Percentiles rank a stretch among this genome's conserved stretches.
These are phyloP conservation scores for Aureobasidium sp. DNA, from an alignment of 2,329 filamentous ascomycete species.

Conservation along the genomic window DNA sequence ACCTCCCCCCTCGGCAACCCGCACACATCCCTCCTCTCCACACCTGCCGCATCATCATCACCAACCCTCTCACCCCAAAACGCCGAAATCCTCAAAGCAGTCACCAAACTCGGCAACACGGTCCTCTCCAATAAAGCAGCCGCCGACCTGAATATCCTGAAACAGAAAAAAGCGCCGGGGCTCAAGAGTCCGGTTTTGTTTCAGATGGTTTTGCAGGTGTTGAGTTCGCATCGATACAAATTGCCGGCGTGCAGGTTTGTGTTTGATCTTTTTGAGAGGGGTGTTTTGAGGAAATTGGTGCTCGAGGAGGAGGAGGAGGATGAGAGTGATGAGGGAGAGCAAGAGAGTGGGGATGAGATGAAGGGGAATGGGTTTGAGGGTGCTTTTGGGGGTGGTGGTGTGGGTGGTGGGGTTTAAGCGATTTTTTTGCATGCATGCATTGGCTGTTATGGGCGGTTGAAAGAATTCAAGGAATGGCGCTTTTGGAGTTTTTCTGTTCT, in stretches of 20 bases:
- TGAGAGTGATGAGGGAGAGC: conserved; percentile 18
- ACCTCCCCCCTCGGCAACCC: not conserved
- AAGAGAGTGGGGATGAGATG: not conserved
- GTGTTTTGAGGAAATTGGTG: conserved; percentile 75
- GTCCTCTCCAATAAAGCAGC: conserved; percentile 85
- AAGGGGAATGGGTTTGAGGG: not conserved
- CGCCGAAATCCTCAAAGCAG: conserved; percentile 71
- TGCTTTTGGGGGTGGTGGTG: not conserved
- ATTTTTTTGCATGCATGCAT: not conserved
- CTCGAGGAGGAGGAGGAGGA: conserved; percentile 65
- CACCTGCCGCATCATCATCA: conserved; percentile 7
- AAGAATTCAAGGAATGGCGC: not conserved
- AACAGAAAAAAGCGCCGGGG: conserved; percentile 63
- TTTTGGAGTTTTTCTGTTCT: not conserved
- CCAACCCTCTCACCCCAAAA: conserved; percentile 51
- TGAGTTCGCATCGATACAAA: conserved; percentile 85
- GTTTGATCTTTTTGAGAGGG: conserved; percentile 89
- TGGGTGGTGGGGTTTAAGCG: not conserved
- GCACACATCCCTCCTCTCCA: conserved; percentile 1
- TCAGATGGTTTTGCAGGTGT: conserved; percentile 72
- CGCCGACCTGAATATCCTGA: conserved; percentile 67
- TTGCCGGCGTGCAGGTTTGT: conserved; percentile 82
- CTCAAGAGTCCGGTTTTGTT: conserved; percentile 76
- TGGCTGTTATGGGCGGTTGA: not conserved
- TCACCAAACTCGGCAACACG: conserved; percentile 86